A percentile compares a stretch with the other conserved stretches of the same genome.
These are phyloP conservation scores for Saccharomyces cerevisiae DNA, from an alignment of 805 yeast genomes.

Conservation along the genomic window DNA sequence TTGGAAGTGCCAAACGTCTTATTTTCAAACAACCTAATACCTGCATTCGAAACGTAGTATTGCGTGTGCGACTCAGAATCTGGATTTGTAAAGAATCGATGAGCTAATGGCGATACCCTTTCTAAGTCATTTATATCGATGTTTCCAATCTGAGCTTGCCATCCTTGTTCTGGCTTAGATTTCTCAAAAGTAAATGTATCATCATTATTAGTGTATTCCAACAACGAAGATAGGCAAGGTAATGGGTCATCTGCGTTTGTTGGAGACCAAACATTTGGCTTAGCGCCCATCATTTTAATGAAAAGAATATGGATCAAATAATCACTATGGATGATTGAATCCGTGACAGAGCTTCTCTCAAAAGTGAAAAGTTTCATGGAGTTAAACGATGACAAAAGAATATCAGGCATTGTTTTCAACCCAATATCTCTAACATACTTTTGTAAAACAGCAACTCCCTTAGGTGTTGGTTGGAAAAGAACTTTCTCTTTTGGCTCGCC, in stretches of 20 bases:
- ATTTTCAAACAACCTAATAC: slow-evolving; percentile 51
- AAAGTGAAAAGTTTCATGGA: slow-evolving; percentile 63
- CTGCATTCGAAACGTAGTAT: slow-evolving; percentile 60
- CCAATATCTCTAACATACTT: slow-evolving; percentile 54
- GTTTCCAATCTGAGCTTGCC: slow-evolving; percentile 10
- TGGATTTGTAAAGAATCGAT: slow-evolving; percentile 77
- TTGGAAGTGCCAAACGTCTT: slow-evolving; percentile 30
- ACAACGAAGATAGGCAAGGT: slow-evolving; percentile 31
- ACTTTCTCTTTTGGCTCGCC: slow-evolving; percentile 35
- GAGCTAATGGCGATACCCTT: slow-evolving; percentile 57
- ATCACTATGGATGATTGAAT: slow-evolving; percentile 52
- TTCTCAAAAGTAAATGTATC: slow-evolving; percentile 27
- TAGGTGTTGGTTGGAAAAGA: slow-evolving; percentile 78
- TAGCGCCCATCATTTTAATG: slow-evolving; percentile 50
- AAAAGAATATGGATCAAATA: slow-evolving; percentile 61
- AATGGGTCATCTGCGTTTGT: slow-evolving; percentile 42
- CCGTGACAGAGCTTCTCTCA: slow-evolving; percentile 54
- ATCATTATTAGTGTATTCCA: slow-evolving; percentile 27
- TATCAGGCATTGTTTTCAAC: slow-evolving; percentile 36
- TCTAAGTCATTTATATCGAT: slow-evolving; percentile 10
- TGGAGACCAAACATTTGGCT: slow-evolving; percentile 66
- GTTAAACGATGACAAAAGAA: slow-evolving; percentile 53
- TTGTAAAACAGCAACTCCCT: slow-evolving; percentile 69
- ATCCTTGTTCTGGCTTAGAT: slow-evolving; percentile 2
- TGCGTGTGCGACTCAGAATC: slow-evolving; percentile 77